Evolutionary conservation across 2,329 filamentous ascomycete genomes (phyloP).

Genomic region (Ascosphaera aggregata): DNA sequence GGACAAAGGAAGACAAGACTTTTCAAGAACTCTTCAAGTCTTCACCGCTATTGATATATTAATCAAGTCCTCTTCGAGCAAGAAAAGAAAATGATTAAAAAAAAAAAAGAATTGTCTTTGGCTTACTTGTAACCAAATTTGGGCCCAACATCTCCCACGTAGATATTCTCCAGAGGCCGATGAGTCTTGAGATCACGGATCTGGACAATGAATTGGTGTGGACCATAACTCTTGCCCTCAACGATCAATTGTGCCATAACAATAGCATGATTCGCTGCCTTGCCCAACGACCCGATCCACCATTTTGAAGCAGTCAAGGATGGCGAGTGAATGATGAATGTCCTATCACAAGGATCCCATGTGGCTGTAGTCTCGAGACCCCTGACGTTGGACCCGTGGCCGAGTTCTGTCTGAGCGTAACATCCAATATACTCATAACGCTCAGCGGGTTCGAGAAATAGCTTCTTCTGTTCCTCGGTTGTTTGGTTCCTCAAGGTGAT

Average conservation of each 20-base stretch:
- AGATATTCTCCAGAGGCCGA: slow-evolving; percentile 41
- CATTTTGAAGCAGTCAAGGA: slow-evolving; percentile 55
- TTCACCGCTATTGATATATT: no score
- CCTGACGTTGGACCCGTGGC: slow-evolving; percentile 54
- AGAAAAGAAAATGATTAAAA: slow-evolving; percentile 1
- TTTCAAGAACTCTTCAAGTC: no score
- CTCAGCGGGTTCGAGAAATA: slow-evolving; percentile 44
- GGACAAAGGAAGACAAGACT: no score
- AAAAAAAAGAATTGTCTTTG: slow-evolving; percentile 1
- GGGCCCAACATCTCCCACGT: slow-evolving; percentile 60
- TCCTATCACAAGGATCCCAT: slow-evolving; percentile 51
- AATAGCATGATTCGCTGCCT: slow-evolving; percentile 52
- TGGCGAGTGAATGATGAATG: slow-evolving; percentile 51
- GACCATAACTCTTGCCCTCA: slow-evolving; percentile 43
- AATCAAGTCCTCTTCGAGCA: no score
- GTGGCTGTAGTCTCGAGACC: slow-evolving; percentile 50
- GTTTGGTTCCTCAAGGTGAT: slow-evolving; percentile 48
- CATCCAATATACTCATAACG: slow-evolving; percentile 54
- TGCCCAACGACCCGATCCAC: slow-evolving; percentile 63
- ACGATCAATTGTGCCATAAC: slow-evolving; percentile 59
- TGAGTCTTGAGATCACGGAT: slow-evolving; percentile 49
- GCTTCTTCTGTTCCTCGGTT: slow-evolving; percentile 47
- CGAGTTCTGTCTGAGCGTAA: slow-evolving; percentile 61
- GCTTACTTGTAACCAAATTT: slow-evolving; percentile 49
- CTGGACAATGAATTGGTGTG: slow-evolving; percentile 57